phyloP scores from a whole-genome alignment of 257 asterid genomes.

The Nicotiana tabacum region DNA sequence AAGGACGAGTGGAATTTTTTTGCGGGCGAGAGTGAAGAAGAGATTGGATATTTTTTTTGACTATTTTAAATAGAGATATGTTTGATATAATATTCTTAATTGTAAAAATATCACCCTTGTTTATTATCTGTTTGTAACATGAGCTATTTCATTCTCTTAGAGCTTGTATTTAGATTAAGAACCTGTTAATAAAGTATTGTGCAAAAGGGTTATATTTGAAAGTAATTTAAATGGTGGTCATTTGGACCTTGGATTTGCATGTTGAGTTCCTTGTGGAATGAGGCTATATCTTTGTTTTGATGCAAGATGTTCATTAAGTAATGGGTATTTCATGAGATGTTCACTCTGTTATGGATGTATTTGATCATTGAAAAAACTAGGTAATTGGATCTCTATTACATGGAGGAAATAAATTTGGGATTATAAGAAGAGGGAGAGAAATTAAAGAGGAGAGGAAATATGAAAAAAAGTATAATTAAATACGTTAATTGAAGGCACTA shows the following conservation, averaged over 20 bases:
- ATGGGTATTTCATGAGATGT: neutral
- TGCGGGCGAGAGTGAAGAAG: too few species aligned
- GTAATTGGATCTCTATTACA: too few species aligned
- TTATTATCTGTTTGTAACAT: neutral
- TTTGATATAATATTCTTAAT: neutral
- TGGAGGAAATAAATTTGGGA: too few species aligned
- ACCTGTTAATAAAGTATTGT: neutral
- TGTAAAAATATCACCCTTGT: neutral
- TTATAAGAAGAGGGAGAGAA: too few species aligned
- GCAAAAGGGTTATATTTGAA: neutral
- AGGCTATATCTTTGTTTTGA: neutral
- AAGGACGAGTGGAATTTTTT: too few species aligned
- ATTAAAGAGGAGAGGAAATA: too few species aligned
- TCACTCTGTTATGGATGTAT: neutral
- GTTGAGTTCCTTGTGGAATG: too few species aligned
- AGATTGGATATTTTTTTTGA: neutral
- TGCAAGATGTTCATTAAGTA: neutral
- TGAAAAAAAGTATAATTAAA: too few species aligned
- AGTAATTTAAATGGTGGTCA: neutral
- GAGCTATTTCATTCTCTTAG: neutral
- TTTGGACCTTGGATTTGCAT: neutral
- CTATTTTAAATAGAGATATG: slow-evolving; percentile 10
- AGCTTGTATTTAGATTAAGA: neutral
- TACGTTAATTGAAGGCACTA: too few species aligned
- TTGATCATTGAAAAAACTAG: too few species aligned